A percentile compares a stretch with the other conserved stretches of the same genome.
Evolutionary conservation across 495 filamentous ascomycete species (phyloP).

Genomic region (Delitschia confertaspora): DNA sequence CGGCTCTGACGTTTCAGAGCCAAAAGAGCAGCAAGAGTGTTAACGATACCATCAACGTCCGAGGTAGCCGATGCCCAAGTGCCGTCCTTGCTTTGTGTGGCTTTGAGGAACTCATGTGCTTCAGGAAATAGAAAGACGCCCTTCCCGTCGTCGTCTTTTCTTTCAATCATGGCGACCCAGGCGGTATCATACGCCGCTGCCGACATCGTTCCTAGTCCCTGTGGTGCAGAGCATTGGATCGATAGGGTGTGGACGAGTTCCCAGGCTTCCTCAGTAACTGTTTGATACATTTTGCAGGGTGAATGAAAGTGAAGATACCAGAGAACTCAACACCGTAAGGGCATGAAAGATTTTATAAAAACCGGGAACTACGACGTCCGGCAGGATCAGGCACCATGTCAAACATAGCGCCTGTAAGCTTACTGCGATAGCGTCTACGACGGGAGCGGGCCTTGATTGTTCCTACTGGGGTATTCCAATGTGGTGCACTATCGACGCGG

Average conservation of each 20-base stretch:
- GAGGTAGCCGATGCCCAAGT: constrained; percentile 19
- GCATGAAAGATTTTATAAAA: no score
- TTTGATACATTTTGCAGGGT: constrained; percentile 21
- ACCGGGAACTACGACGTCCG: no score
- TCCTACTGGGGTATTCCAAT: no score
- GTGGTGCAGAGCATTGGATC: constrained; percentile 4
- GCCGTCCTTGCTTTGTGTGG: constrained; percentile 16
- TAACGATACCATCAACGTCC: constrained; percentile 22
- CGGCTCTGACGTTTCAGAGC: constrained; percentile 15
- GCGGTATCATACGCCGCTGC: constrained; percentile 21
- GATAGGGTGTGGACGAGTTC: constrained; percentile 12
- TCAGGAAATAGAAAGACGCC: constrained; percentile 13
- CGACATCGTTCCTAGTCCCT: constrained; percentile 18
- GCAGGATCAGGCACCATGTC: no score
- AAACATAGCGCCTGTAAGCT: no score
- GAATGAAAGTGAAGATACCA: no score
- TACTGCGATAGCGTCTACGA: no score
- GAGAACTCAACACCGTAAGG: no score
- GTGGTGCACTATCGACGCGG: no score
- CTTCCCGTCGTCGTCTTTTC: constrained; percentile 7
- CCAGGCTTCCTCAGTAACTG: constrained; percentile 19
- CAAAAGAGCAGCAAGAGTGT: constrained; percentile 20
- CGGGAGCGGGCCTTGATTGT: no score
- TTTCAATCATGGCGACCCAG: constrained; percentile 22
- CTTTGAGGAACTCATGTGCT: constrained; percentile 16